phyloP scores from a whole-genome alignment of 176 grass and related monocot genomes.

The Carex scoparia region DNA sequence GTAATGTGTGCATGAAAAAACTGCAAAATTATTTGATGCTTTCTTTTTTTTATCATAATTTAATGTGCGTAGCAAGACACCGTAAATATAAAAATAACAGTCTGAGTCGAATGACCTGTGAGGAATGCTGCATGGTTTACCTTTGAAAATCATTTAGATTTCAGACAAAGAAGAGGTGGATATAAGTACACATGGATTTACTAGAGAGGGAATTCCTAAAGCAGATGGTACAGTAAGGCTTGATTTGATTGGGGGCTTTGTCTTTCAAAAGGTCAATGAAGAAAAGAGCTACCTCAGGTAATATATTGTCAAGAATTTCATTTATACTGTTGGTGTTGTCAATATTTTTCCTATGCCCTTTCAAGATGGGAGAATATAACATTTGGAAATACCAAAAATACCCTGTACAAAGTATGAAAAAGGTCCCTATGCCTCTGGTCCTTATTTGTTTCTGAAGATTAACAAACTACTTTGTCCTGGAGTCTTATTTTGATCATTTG shows the following conservation, averaged over 20 bases:
- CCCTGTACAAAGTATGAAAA: not conserved
- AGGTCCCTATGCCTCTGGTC: not conserved
- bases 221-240: slow-evolving; percentile 64
- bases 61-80: not conserved
- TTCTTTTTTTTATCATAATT: not conserved
- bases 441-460: not conserved
- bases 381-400: not conserved
- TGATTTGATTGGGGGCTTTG: slow-evolving; percentile 86
- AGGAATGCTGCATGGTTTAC: not conserved
- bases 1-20: not conserved
- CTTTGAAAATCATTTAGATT: slow-evolving; percentile 43
- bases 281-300: slow-evolving; percentile 80
- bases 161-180: slow-evolving; percentile 54
- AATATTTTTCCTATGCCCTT: not conserved
- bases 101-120: not conserved
- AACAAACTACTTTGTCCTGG: not conserved
- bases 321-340: not conserved
- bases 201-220: slow-evolving; percentile 67
- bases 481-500: not conserved
- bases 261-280: slow-evolving; percentile 73
- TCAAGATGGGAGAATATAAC: not conserved
- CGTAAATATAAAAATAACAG: not conserved
- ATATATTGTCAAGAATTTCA: not conserved
- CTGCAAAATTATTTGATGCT: not conserved
- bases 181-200: slow-evolving; percentile 59